Conservation (phyloP, 2,329 filamentous ascomycete species). For the Neofusicoccum umdonicola region DNA sequence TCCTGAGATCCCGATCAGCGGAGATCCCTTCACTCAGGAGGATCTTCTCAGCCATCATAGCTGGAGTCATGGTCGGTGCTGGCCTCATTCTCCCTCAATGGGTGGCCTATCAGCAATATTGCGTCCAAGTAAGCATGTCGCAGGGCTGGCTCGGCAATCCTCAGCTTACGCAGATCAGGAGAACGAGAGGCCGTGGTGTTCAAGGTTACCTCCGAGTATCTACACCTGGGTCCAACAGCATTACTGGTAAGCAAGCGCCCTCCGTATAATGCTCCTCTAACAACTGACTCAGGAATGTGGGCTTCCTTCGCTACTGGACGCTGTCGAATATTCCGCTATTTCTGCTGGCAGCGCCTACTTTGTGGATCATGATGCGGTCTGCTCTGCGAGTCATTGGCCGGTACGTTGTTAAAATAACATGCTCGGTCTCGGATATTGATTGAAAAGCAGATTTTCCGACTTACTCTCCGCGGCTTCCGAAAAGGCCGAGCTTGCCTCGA, state of each 20-base stretch:
- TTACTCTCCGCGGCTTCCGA: background rate
- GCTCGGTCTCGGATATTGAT: background rate
- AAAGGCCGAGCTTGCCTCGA: background rate
- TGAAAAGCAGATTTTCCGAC: background rate
- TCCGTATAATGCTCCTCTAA: background rate
- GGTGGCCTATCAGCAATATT: constrained; percentile 69
- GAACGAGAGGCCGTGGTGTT: constrained; percentile 68
- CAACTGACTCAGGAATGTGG: constrained; percentile 67
- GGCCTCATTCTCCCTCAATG: constrained; percentile 72
- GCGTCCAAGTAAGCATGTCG: constrained; percentile 20
- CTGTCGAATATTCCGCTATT: constrained; percentile 83
- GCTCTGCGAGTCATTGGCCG: background rate
- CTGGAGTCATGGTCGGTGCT: constrained; percentile 64
- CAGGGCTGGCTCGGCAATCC: background rate
- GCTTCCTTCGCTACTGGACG: constrained; percentile 89
- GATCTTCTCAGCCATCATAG: constrained; percentile 59
- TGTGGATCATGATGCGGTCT: constrained; percentile 58
- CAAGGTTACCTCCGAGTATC: constrained; percentile 71
- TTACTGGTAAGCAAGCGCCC: constrained; percentile 70
- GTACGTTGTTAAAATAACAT: background rate
- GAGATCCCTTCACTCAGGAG: constrained; percentile 44
- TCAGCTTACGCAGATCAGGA: constrained; percentile 17
- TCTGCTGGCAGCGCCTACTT: constrained; percentile 74
- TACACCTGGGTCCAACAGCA: constrained; percentile 84
- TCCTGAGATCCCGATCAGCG: background rate